Conservation (phyloP, 106 monocot genomes). For the Phalaenopsis equestris region DNA sequence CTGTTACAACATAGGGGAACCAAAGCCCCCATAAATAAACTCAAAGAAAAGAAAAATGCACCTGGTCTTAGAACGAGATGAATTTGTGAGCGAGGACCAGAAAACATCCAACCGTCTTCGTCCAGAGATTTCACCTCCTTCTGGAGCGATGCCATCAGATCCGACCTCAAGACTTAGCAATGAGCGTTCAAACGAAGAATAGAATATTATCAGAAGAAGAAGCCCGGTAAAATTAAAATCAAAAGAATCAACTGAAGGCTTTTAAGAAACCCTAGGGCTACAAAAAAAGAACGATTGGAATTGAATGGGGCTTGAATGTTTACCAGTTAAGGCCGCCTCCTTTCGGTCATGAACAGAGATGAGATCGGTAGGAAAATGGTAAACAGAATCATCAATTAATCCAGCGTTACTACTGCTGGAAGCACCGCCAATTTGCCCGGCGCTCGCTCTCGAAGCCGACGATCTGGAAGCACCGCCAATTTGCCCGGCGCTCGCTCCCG, state of each 20-base stretch:
- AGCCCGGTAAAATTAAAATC: neutral
- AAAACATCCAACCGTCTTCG: slow-evolving; percentile 82
- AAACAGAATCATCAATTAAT: slow-evolving; percentile 34
- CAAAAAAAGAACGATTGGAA: neutral
- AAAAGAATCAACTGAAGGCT: neutral
- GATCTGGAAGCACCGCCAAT: slow-evolving; percentile 38
- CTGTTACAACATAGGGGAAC: neutral
- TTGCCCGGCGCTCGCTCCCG: slow-evolving; percentile 52
- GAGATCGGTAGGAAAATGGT: slow-evolving; percentile 50
- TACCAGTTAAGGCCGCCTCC: slow-evolving; percentile 76
- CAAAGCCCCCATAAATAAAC: neutral
- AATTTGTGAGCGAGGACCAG: slow-evolving; percentile 74
- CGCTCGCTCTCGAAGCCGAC: too few relatives aligned
- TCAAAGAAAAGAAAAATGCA: slow-evolving; percentile 14
- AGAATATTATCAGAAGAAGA: neutral
- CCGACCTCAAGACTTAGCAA: slow-evolving; percentile 56
- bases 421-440: slow-evolving; percentile 36
- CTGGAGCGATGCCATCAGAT: slow-evolving; percentile 64
- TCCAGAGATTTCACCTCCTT: slow-evolving; percentile 84
- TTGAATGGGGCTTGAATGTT: neutral
- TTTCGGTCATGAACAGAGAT: slow-evolving; percentile 61
- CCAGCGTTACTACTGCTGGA: slow-evolving; percentile 27
- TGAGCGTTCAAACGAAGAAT: neutral
- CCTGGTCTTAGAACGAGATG: slow-evolving; percentile 67
- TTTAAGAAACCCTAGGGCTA: neutral